Evolutionary conservation across 1,284 basidiomycete genomes (phyloP), one percentile per base, ranked within the genome.

Genomic region (Amylostereum areolatum): DNA sequence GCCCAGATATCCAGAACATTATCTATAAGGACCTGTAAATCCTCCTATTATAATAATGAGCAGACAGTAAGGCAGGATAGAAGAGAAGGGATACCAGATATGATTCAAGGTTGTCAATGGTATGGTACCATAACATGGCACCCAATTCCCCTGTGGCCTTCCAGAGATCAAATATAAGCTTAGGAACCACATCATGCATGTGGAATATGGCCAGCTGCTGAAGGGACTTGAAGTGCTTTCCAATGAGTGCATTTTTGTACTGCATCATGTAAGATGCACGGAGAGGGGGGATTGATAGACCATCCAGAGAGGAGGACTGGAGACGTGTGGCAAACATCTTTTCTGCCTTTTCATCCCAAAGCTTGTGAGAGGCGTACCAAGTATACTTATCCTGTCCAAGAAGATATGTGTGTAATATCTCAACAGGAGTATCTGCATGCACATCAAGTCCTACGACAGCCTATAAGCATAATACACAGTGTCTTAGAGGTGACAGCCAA

Each of bases 151-250:
- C 64, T 31, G 27, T 54, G 0, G 64, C 65, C 27, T 66, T 65
- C 64, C 66, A 64, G 2, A 66, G 47, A 0, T 55, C 44, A 33
- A 68, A 60, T 1, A 64, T 2, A 8, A 11, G 31, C 8, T 28
- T 29, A 27, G 52, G 47, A 43, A 42, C 57, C 27, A 62, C 29
- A 8, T 50, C 39, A 11, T 64, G 60, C 41, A 69, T 57, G 1
- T 65, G 61, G 50, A 73, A 72, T 1, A 57, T 37, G 11, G 57
- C 60, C 0, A 63, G 50, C 48, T 72, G 73, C 25, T 58, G 57
- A 5, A 76, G 48, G 0, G 56, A 58, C 52, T 73, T 72, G 51
- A 74, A 69, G 29, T 75, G 70, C 32, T 64, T 64, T 8, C 72
- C 70, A 45, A 73, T 66, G 0, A 76, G 57, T 7, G 59, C 61